These are phyloP conservation scores for Capsicum baccatum DNA, from an alignment of 257 asterid species.

Conservation along the genomic window DNA sequence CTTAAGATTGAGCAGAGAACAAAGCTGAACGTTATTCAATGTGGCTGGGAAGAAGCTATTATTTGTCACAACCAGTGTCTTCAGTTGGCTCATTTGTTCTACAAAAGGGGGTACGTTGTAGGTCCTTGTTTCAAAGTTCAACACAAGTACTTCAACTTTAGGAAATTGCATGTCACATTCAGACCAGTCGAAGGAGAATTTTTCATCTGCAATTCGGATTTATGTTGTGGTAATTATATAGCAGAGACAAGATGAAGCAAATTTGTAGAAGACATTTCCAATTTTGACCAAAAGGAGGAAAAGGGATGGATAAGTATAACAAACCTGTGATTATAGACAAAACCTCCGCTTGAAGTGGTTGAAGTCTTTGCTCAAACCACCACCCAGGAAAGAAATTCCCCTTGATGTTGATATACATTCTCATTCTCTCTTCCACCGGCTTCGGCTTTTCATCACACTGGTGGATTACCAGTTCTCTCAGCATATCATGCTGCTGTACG, in stretches of 20 bases:
- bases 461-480: constrained; percentile 44
- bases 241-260: not conserved
- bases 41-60: constrained; percentile 36
- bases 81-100: constrained; percentile 35
- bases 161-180: constrained; percentile 33
- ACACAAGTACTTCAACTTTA: constrained; percentile 38
- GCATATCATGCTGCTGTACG: constrained; percentile 46
- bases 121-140: constrained; percentile 38
- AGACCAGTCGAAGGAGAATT: constrained; percentile 34
- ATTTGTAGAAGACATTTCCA: not conserved
- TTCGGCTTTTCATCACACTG: constrained; percentile 32
- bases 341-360: constrained; percentile 30
- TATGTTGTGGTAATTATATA: not conserved
- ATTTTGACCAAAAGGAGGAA: not conserved
- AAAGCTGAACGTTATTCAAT: constrained; percentile 32
- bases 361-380: constrained; percentile 36
- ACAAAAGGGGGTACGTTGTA: constrained; percentile 40
- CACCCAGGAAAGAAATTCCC: constrained; percentile 36
- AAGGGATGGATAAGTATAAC: not conserved
- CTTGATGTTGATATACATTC: constrained; percentile 39
- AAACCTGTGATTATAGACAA: constrained; percentile 48
- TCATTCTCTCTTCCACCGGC: constrained; percentile 36
- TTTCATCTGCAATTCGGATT: constrained; percentile 38
- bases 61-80: constrained; percentile 40
- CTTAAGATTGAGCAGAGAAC: constrained; percentile 41